Conservation (phyloP, 495 filamentous ascomycete genomes). For the Lophium mytilinum region DNA sequence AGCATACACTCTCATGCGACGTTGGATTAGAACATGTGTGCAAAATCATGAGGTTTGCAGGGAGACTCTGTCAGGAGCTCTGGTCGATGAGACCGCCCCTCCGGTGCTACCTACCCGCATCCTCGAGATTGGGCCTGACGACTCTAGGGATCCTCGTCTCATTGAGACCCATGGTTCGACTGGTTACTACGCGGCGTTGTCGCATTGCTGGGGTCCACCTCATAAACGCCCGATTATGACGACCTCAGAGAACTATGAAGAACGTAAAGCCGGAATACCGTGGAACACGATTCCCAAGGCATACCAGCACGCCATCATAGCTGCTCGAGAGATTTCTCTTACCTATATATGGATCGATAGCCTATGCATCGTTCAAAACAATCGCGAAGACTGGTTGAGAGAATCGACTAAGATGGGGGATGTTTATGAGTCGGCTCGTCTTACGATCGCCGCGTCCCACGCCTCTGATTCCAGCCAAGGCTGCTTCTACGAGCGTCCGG, state of each 20-base stretch:
- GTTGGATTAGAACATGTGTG: conserved; percentile 10
- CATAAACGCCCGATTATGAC: conserved; percentile 12
- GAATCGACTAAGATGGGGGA: conserved; percentile 11
- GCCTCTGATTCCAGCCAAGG: conserved; percentile 8
- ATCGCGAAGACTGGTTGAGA: conserved; percentile 4
- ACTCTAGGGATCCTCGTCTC: conserved; percentile 5
- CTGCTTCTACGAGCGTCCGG: conserved; percentile 12
- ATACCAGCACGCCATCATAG: conserved; percentile 10
- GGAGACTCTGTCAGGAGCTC: conserved; percentile 1
- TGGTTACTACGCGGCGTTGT: conserved; percentile 8
- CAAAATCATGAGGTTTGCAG: conserved; percentile 3
- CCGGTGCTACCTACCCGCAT: conserved; percentile 10
- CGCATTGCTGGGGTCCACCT: conserved; percentile 4
- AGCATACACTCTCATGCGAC: conserved; percentile 9
- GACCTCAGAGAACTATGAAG: background rate
- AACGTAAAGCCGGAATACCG: background rate
- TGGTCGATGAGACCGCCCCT: conserved; percentile 6
- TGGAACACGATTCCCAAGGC: conserved; percentile 2
- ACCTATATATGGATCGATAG: conserved; percentile 19
- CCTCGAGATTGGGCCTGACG: conserved; percentile 4
- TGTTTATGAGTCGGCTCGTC: conserved; percentile 6
- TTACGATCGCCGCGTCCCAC: conserved; percentile 8
- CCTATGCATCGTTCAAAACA: conserved; percentile 17
- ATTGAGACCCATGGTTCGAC: conserved; percentile 2
- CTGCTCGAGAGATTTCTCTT: conserved; percentile 5